Conservation (phyloP, 1,284 basidiomycete species). For the Ceratobasidium sp. region DNA sequence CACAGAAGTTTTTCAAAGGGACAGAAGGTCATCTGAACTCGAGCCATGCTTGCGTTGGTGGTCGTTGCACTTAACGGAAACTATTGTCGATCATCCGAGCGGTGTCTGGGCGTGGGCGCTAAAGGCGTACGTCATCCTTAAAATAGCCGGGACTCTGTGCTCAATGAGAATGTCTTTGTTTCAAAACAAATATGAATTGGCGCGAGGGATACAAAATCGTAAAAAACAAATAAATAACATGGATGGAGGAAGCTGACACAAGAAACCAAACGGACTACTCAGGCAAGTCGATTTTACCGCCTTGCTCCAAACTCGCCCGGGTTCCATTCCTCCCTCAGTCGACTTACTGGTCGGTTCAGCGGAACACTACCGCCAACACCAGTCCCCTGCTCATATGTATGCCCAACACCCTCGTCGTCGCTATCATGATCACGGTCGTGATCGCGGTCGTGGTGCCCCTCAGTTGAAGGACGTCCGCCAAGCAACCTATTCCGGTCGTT, state of each 20-base stretch:
- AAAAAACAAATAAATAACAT: neutral
- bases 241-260: neutral
- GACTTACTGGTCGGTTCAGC: neutral
- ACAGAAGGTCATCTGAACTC: too few species aligned
- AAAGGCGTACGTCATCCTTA: too few species aligned
- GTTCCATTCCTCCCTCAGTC: constrained; percentile 10
- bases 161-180: too few species aligned
- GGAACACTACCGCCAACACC: constrained; percentile 7
- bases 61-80: too few species aligned
- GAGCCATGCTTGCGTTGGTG: too few species aligned
- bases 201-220: neutral
- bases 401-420: constrained; percentile 18
- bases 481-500: constrained; percentile 10
- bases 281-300: neutral
- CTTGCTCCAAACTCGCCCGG: constrained; percentile 24
- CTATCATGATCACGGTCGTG: neutral
- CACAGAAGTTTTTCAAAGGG: too few species aligned
- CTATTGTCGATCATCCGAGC: too few species aligned
- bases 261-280: neutral
- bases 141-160: too few species aligned
- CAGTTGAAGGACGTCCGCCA: neutral
- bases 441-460: neutral
- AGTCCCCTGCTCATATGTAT: neutral
- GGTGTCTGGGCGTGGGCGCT: too few species aligned
- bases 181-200: neutral